Conservation (phyloP, 139 green algal species). For the Trebouxia sp. region DNA sequence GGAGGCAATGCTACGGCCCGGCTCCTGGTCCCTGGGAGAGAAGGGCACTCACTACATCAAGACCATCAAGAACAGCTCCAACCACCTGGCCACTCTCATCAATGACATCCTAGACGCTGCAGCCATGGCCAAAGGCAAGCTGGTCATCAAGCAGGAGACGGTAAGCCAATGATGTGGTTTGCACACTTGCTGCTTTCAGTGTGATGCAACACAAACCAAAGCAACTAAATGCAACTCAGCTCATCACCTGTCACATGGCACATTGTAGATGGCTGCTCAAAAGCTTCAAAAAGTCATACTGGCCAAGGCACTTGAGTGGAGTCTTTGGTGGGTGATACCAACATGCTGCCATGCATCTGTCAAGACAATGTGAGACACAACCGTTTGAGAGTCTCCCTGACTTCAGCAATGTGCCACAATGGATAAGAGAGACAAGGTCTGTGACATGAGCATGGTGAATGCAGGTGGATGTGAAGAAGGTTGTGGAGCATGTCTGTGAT, state of each 20-base stretch:
- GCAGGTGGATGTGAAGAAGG: conserved; percentile 31
- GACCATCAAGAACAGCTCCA: conserved; percentile 28
- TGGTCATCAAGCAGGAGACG: conserved; percentile 57
- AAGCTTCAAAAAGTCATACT: too few relatives aligned
- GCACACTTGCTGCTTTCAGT: neutral
- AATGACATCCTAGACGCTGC: conserved; percentile 72
- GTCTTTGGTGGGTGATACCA: too few relatives aligned
- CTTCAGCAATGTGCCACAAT: too few relatives aligned
- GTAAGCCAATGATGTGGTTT: neutral
- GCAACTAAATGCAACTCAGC: too few relatives aligned
- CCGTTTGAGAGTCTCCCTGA: too few relatives aligned
- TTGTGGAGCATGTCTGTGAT: conserved; percentile 63
- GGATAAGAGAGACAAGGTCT: neutral
- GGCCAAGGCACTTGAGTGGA: too few relatives aligned
- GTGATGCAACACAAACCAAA: too few relatives aligned
- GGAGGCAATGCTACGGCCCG: conserved; percentile 25
- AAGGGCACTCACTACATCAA: conserved; percentile 16
- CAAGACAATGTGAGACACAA: too few relatives aligned
- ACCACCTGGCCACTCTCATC: conserved; percentile 63
- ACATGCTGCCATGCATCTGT: too few relatives aligned
- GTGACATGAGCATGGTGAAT: neutral
- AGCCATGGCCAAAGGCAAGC: conserved; percentile 50
- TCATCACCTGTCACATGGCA: too few relatives aligned
- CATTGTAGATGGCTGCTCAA: too few relatives aligned
- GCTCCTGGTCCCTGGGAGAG: conserved; percentile 8